These are phyloP conservation scores for Acacia melanoxylon DNA, from an alignment of 306 rosid genomes.

Conservation along the genomic window DNA sequence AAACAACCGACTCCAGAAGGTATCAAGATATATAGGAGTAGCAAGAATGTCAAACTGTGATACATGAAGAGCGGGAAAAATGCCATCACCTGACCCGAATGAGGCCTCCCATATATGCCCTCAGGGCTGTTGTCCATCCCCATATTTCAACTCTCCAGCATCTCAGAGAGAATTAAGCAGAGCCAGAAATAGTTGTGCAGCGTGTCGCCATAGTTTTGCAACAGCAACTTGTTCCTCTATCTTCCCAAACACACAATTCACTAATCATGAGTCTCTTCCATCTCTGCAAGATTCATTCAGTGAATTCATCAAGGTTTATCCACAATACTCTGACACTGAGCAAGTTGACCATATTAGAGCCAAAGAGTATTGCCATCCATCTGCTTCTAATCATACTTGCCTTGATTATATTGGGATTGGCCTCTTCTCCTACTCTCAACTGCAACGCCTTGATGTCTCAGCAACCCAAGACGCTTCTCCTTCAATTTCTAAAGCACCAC, in stretches of 20 bases:
- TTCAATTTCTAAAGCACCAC: slow-evolving; percentile 32
- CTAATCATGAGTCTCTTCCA: slow-evolving; percentile 90
- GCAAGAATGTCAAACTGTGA: neutral
- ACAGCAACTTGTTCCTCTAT: slow-evolving; percentile 58
- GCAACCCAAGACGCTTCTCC: slow-evolving; percentile 45
- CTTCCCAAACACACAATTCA: slow-evolving; percentile 79
- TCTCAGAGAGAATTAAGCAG: slow-evolving; percentile 35
- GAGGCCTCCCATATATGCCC: slow-evolving; percentile 55
- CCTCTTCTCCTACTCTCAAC: slow-evolving; percentile 78
- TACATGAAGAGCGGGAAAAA: slow-evolving; percentile 30
- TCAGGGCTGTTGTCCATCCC: slow-evolving; percentile 66
- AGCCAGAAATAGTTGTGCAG: slow-evolving; percentile 62
- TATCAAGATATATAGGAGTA: slow-evolving; percentile 20
- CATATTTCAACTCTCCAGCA: slow-evolving; percentile 45
- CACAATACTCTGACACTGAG: slow-evolving; percentile 65
- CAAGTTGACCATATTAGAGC: slow-evolving; percentile 65
- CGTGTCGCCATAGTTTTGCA: slow-evolving; percentile 71
- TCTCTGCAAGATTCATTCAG: slow-evolving; percentile 61
- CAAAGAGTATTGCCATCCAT: slow-evolving; percentile 70
- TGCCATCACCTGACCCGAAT: slow-evolving; percentile 54
- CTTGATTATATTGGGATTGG: slow-evolving; percentile 95
- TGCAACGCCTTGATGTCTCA: slow-evolving; percentile 48
- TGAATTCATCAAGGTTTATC: slow-evolving; percentile 67
- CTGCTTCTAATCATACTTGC: slow-evolving; percentile 65
- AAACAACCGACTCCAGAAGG: slow-evolving; percentile 2